phyloP scores from a whole-genome alignment of 176 grass and related monocot species.

The Rhynchospora tenuis region DNA sequence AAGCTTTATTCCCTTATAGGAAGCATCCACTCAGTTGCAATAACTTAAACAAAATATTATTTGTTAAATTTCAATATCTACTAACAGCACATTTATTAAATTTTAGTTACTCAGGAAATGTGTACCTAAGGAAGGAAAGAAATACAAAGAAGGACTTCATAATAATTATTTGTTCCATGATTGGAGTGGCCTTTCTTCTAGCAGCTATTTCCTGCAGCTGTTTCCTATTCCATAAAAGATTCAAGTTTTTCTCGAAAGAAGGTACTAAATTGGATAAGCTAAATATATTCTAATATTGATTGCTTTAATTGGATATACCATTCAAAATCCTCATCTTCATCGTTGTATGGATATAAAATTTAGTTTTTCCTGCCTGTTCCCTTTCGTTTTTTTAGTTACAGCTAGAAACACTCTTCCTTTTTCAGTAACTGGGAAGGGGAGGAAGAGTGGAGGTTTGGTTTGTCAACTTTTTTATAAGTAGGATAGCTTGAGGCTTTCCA shows the following conservation, averaged over 20 bases:
- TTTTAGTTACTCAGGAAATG: constrained; percentile 56
- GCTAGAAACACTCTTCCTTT: not conserved
- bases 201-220: constrained; percentile 35
- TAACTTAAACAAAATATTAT: not conserved
- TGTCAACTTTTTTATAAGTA: not conserved
- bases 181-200: constrained; percentile 47
- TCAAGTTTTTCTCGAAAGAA: constrained; percentile 22
- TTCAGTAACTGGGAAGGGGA: not conserved
- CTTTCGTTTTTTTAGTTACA: not conserved
- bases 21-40: not conserved
- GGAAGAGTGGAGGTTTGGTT: not conserved
- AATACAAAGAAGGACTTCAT: constrained; percentile 35
- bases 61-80: not conserved
- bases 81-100: not conserved
- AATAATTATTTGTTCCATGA: constrained; percentile 45
- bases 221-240: constrained; percentile 38
- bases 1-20: constrained; percentile 17
- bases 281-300: not conserved
- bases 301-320: not conserved
- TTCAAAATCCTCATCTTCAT: not conserved
- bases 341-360: not conserved
- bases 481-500: not conserved
- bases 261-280: constrained; percentile 19
- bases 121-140: constrained; percentile 32
- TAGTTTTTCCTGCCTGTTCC: not conserved